Evolutionary conservation across 192 early-diverging fungal species (phyloP).

Genomic region (Linderina pennispora): DNA sequence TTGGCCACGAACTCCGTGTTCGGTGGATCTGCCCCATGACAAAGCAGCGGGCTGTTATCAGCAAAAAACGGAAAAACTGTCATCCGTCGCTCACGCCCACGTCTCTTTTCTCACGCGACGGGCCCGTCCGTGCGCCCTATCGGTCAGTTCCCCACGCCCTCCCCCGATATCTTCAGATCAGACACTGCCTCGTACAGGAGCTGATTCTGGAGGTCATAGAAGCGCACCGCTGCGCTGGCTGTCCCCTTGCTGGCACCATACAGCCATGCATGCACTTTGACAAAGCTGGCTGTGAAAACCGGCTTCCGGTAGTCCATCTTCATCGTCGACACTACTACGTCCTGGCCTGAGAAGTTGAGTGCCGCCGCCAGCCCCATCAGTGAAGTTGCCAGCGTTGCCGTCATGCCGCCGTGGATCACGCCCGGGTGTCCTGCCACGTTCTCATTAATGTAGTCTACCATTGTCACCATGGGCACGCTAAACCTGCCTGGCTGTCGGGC

Average conservation of each 20-base stretch:
- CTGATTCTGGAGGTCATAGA: conserved; percentile 17
- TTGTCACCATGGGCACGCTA: conserved; percentile 19
- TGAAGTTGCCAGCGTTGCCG: conserved; percentile 29
- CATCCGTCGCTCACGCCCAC: too few relatives aligned
- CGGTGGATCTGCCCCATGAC: too few relatives aligned
- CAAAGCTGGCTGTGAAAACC: conserved; percentile 24
- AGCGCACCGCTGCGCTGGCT: conserved; percentile 18
- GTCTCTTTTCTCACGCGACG: too few relatives aligned
- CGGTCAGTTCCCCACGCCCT: too few relatives aligned
- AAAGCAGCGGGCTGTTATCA: too few relatives aligned
- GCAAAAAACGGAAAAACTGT: too few relatives aligned
- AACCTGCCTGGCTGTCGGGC: conserved; percentile 11
- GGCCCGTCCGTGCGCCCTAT: too few relatives aligned
- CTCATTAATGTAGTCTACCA: conserved; percentile 32
- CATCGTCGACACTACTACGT: conserved; percentile 14
- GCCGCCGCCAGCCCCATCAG: conserved; percentile 25
- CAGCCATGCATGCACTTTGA: conserved; percentile 41
- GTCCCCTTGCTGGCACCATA: conserved; percentile 3
- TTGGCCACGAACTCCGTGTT: too few relatives aligned
- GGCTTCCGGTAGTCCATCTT: conserved; percentile 44
- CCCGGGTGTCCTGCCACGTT: conserved; percentile 31
- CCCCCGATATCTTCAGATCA: conserved; percentile 3
- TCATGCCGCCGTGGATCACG: conserved; percentile 42
- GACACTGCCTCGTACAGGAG: conserved; percentile 33
- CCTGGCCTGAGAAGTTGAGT: conserved; percentile 12